A percentile compares a stretch with the other conserved stretches of the same genome.
These are phyloP conservation scores for Euphrasia confusa DNA, from an alignment of 257 asterid species.

Conservation along the genomic window DNA sequence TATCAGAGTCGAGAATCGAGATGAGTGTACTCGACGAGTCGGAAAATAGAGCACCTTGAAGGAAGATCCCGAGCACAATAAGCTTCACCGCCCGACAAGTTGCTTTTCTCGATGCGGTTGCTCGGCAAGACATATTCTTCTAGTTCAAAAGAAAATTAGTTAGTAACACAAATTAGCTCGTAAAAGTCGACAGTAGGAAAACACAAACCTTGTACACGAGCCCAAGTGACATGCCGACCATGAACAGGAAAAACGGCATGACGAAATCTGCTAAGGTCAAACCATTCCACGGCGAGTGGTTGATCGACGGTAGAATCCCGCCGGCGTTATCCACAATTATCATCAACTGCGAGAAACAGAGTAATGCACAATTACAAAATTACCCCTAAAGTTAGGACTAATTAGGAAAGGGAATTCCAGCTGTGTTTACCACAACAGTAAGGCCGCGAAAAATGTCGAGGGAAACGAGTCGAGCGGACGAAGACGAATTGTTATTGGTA, in stretches of 20 bases:
- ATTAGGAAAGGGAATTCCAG: too few species aligned
- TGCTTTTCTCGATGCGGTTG: slow-evolving; percentile 50
- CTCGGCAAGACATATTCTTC: slow-evolving; percentile 45
- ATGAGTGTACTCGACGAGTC: neutral
- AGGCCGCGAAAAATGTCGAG: slow-evolving; percentile 16
- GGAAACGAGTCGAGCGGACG: slow-evolving; percentile 17
- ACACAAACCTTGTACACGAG: slow-evolving; percentile 59
- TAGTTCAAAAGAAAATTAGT: slow-evolving; percentile 7
- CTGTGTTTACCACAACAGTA: slow-evolving; percentile 10
- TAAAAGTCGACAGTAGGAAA: neutral
- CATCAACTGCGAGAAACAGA: slow-evolving; percentile 45
- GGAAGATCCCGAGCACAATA: slow-evolving; percentile 51
- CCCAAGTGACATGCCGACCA: slow-evolving; percentile 67
- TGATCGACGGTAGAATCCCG: slow-evolving; percentile 54
- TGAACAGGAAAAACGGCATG: slow-evolving; percentile 74
- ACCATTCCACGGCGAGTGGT: slow-evolving; percentile 77
- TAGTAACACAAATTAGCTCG: too few species aligned
- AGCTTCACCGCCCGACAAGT: slow-evolving; percentile 42
- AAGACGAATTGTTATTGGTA: slow-evolving; percentile 7
- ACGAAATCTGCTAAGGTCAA: slow-evolving; percentile 70
- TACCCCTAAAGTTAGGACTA: too few species aligned
- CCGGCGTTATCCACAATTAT: slow-evolving; percentile 66
- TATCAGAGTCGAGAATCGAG: too few species aligned
- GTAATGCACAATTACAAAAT: too few species aligned
- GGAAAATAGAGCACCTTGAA: slow-evolving; percentile 43